Evolutionary conservation across 78 protist species (phyloP).

Genomic region (Tieghemostelium lacteum): DNA sequence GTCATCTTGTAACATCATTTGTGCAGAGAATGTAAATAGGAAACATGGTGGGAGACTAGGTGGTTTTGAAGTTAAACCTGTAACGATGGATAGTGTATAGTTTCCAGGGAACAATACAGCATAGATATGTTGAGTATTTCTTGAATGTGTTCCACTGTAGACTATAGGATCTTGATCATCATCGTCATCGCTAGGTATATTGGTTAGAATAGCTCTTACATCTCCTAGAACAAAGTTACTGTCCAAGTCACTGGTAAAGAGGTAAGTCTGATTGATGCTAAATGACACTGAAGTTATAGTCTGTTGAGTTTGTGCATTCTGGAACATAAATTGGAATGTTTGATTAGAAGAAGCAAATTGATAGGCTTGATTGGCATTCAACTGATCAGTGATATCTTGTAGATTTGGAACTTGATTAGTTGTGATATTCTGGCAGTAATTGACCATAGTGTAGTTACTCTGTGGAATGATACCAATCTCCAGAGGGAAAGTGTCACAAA

Average conservation of each 20-base stretch:
- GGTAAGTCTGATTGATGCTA: background rate
- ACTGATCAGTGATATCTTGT: background rate
- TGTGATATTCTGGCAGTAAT: background rate
- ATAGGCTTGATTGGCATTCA: background rate
- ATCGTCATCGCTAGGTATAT: background rate
- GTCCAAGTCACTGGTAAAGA: background rate
- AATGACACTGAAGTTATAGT: background rate
- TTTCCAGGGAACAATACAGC: conserved; percentile 20
- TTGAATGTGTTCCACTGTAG: conserved; percentile 10
- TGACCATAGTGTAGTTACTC: background rate
- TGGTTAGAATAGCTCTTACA: background rate
- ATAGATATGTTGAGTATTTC: conserved; percentile 30
- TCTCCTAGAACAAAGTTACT: conserved; percentile 37
- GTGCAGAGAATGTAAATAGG: background rate
- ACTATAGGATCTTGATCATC: background rate
- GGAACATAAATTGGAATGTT: too few relatives aligned
- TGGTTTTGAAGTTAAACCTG: background rate
- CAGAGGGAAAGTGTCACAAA: conserved; percentile 44
- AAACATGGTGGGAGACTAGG: conserved; percentile 24
- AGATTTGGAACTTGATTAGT: background rate
- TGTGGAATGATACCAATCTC: conserved; percentile 48
- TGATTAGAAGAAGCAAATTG: background rate
- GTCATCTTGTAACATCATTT: background rate
- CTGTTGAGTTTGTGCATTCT: background rate
- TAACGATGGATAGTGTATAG: conserved; percentile 2